Evolutionary conservation across 345 rosid genomes (phyloP), one percentile per base, ranked within the genome.

Genomic region (Cardamine occulta): DNA sequence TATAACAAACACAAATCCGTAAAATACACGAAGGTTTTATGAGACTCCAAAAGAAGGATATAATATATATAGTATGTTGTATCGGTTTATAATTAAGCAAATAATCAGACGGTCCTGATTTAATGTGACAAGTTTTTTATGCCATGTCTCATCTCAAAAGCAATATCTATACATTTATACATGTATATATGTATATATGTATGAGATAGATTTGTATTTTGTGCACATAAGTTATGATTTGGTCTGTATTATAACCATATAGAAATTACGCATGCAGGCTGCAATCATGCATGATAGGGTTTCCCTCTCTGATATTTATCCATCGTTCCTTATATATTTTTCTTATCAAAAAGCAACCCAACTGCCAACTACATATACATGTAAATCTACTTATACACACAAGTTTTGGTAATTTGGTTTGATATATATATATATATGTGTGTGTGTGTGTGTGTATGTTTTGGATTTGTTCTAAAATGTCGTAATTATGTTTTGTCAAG

Each of bases 261-360:
- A 75, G 32, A 31, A 39, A 63, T 77, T 73, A 81, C 79, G 79
- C 79, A 78, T 77, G 81, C 79, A 74, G 28, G 65, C 45, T 42
- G 64, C 73, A 74, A 81, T 81, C 79, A 81, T 77, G 60, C 63
- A 55, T 67, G 31, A 67, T 81, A 77, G 70, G 74, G 70, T 77
- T 81, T 76, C 76, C 70, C 24, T 63, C 66, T 75, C 52, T 60
- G 69, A 63, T 59, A 60, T 51, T 29, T 21, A 59, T 60, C 62
- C 7, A 29, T 40, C 39, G 44, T 66, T 75, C 68, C 40, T 35
- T 35, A 61, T 28, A 74, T 67, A 53, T 37, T 67, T 2, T 59
- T 37, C 24, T 69, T 76, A 44, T 12, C 32, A 53, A 76, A 69
- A 76, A 69, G 64, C 63, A 69, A 55, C 23, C 66, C 53, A 77